These are phyloP conservation scores for Apiotrichum montevideense DNA, from an alignment of 1,284 basidiomycete species.

Conservation along the genomic window DNA sequence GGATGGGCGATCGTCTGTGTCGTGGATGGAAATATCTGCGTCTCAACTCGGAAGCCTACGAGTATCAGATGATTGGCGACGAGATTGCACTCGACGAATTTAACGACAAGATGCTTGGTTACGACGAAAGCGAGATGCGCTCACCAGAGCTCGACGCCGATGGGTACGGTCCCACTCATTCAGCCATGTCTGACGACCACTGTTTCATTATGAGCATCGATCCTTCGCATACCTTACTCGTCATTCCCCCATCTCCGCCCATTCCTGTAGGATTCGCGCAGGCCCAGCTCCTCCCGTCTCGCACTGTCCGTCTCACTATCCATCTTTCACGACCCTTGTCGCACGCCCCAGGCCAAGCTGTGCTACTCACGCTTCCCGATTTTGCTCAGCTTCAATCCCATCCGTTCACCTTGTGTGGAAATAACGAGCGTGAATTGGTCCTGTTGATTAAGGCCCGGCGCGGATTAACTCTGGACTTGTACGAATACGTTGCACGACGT, in stretches of 20 bases:
- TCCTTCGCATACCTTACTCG: background rate
- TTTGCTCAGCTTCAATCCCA: slow-evolving; percentile 65
- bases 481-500: slow-evolving; percentile 52
- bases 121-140: background rate
- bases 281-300: slow-evolving; percentile 70
- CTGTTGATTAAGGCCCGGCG: slow-evolving; percentile 69
- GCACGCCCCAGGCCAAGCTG: slow-evolving; percentile 62
- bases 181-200: too few species aligned
- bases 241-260: slow-evolving; percentile 13
- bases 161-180: too few species aligned
- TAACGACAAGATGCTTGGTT: slow-evolving; percentile 13
- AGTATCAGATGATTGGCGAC: slow-evolving; percentile 1
- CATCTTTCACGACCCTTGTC: slow-evolving; percentile 57
- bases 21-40: slow-evolving; percentile 59
- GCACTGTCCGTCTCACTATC: slow-evolving; percentile 67
- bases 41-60: slow-evolving; percentile 49
- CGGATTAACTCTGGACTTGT: slow-evolving; percentile 70
- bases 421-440: slow-evolving; percentile 60
- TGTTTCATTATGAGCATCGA: too few species aligned
- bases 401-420: slow-evolving; percentile 72
- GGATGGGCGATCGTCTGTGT: slow-evolving; percentile 61
- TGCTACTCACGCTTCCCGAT: slow-evolving; percentile 65
- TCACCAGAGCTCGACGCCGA: too few species aligned
- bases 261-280: slow-evolving; percentile 56
- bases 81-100: slow-evolving; percentile 14